phyloP scores from a whole-genome alignment of 441 rosid genomes.

The Syzygium syzygioides region DNA sequence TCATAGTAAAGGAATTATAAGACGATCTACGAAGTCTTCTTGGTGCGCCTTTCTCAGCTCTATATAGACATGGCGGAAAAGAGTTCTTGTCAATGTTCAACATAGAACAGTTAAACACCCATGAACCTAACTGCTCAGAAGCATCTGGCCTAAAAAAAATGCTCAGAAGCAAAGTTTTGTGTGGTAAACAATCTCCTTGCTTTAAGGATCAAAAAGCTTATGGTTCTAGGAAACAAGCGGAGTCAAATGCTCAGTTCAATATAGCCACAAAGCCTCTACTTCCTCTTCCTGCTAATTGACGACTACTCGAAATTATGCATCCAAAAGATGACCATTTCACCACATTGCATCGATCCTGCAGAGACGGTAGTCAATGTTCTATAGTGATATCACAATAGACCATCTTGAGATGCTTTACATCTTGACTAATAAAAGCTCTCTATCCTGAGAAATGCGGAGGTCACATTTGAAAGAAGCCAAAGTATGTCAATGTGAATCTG shows the following conservation, averaged over 20 bases:
- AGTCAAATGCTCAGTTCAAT: neutral
- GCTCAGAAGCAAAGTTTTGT: neutral
- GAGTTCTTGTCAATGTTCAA: neutral
- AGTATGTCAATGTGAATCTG: neutral
- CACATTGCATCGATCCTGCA: neutral
- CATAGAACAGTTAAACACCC: neutral
- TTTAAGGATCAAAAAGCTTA: neutral
- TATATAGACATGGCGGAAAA: neutral
- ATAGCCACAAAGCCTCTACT: neutral
- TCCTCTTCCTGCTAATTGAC: neutral
- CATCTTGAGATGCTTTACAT: neutral
- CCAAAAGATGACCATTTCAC: neutral
- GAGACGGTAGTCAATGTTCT: neutral
- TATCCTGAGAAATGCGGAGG: neutral
- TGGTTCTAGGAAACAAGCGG: neutral
- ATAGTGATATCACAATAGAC: neutral
- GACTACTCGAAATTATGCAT: neutral
- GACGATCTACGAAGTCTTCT: neutral
- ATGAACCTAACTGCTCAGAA: too few relatives aligned
- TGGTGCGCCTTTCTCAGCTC: neutral
- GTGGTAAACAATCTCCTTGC: neutral
- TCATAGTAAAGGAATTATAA: neutral
- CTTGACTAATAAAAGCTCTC: neutral
- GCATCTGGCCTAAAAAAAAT: neutral
- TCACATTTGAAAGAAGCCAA: neutral